These are phyloP conservation scores for Fusarium udum DNA, from an alignment of 2,329 filamentous ascomycete species.

Conservation along the genomic window DNA sequence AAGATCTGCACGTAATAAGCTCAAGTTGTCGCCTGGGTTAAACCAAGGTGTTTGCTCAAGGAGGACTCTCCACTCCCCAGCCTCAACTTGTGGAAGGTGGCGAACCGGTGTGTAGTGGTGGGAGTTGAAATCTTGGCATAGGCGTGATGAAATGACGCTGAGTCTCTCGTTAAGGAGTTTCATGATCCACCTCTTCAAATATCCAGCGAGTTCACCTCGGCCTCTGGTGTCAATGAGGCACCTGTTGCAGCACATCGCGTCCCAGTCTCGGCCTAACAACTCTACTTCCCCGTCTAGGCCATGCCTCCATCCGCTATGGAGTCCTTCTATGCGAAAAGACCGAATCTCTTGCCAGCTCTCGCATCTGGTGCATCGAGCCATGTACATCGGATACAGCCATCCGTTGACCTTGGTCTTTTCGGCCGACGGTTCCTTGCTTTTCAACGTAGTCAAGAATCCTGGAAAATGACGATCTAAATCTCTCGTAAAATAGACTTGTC, in stretches of 20 bases:
- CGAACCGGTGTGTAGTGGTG: accelerated
- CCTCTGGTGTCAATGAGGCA: constrained; percentile 9
- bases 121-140: neutral
- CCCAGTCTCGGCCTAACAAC: neutral
- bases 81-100: neutral
- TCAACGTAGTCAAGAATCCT: neutral
- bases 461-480: constrained; percentile 24
- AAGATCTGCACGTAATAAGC: neutral
- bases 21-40: accelerated
- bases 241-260: constrained; percentile 2
- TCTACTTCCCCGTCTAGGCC: neutral
- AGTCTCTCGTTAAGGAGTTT: neutral
- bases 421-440: neutral
- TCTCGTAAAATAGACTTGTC: neutral
- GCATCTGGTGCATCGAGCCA: constrained; percentile 24
- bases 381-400: constrained; percentile 9
- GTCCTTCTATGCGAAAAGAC: constrained; percentile 3
- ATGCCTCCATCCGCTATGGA: neutral
- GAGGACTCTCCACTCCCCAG: neutral
- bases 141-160: accelerated
- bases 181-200: neutral
- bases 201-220: neutral
- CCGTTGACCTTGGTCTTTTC: neutral
- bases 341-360: constrained; percentile 29
- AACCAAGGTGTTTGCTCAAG: neutral